phyloP scores from a whole-genome alignment of 352 stramenopile species.

The Globisporangium paroecandrum region DNA sequence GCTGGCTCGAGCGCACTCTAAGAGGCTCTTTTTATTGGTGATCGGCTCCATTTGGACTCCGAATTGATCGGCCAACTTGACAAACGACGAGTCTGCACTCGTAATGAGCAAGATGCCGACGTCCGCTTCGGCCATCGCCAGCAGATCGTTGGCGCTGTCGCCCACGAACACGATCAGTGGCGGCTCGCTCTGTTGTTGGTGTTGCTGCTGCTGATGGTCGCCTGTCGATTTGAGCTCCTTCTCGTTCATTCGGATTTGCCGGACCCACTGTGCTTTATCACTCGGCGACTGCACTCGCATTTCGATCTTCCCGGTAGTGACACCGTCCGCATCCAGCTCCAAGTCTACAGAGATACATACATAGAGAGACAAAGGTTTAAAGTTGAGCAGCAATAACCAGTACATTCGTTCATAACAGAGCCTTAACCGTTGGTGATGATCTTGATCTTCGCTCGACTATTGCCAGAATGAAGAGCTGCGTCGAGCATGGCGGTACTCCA shows the following conservation, averaged over 20 bases:
- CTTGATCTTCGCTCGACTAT: background rate
- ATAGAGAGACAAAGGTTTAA: background rate
- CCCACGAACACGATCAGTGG: slow-evolving; percentile 49
- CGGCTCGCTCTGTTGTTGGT: background rate
- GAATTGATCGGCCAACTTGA: slow-evolving; percentile 28
- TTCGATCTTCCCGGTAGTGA: slow-evolving; percentile 52
- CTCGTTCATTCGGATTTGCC: slow-evolving; percentile 10
- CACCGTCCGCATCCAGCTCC: slow-evolving; percentile 27
- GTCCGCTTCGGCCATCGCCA: slow-evolving; percentile 61
- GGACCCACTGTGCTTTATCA: slow-evolving; percentile 49
- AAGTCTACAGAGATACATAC: slow-evolving; percentile 33
- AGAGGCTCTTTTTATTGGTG: slow-evolving; percentile 7
- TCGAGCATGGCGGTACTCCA: slow-evolving; percentile 56
- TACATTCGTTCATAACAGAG: background rate
- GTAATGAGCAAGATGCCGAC: slow-evolving; percentile 42
- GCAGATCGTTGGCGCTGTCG: slow-evolving; percentile 63
- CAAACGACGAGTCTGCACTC: slow-evolving; percentile 21
- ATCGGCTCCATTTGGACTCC: slow-evolving; percentile 33
- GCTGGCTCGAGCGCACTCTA: slow-evolving; percentile 14
- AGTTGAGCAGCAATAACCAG: background rate
- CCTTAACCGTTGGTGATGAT: slow-evolving; percentile 65
- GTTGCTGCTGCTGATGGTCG: background rate
- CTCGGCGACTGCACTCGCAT: slow-evolving; percentile 48
- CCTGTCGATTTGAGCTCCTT: background rate
- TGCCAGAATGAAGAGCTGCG: slow-evolving; percentile 20